These are phyloP conservation scores for Amauroascus niger DNA, from an alignment of 2,329 filamentous ascomycete genomes.

Conservation along the genomic window DNA sequence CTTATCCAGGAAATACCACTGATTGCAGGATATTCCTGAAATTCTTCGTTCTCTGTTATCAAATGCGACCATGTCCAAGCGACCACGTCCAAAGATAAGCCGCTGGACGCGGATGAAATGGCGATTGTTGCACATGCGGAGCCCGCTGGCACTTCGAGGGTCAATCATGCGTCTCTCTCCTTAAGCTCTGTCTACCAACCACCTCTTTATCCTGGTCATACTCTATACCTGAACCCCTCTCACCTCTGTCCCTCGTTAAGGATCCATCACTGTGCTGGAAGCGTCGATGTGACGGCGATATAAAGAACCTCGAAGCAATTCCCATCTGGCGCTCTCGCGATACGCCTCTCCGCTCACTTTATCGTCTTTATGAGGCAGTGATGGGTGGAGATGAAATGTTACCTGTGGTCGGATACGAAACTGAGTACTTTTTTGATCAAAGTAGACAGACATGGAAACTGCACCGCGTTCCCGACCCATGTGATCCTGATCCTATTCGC, in stretches of 20 bases:
- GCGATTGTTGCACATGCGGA: constrained; percentile 4
- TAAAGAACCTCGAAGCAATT: constrained; percentile 15
- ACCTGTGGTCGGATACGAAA: background rate
- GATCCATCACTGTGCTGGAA: constrained; percentile 11
- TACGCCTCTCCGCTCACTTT: constrained; percentile 21
- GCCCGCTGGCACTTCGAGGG: constrained; percentile 15
- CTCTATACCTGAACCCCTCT: constrained; percentile 11
- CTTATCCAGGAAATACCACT: no score
- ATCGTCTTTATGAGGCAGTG: constrained; percentile 16
- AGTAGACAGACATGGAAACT: constrained; percentile 19
- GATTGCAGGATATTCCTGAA: no score
- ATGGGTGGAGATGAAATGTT: constrained; percentile 17
- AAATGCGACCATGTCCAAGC: no score
- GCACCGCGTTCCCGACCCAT: constrained; percentile 22
- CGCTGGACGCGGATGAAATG: constrained; percentile 16
- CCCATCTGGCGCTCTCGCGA: constrained; percentile 21
- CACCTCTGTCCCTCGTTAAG: constrained; percentile 9
- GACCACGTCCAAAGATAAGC: constrained; percentile 9
- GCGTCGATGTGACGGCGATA: constrained; percentile 8
- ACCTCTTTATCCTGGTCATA: constrained; percentile 10
- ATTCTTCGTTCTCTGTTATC: no score
- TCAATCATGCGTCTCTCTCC: constrained; percentile 17
- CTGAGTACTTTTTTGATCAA: constrained; percentile 24
- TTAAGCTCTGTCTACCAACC: constrained; percentile 17
- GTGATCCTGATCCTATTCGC: constrained; percentile 22